Conservation (phyloP, 2,329 filamentous ascomycete genomes). For the Xylariaceae sp. region DNA sequence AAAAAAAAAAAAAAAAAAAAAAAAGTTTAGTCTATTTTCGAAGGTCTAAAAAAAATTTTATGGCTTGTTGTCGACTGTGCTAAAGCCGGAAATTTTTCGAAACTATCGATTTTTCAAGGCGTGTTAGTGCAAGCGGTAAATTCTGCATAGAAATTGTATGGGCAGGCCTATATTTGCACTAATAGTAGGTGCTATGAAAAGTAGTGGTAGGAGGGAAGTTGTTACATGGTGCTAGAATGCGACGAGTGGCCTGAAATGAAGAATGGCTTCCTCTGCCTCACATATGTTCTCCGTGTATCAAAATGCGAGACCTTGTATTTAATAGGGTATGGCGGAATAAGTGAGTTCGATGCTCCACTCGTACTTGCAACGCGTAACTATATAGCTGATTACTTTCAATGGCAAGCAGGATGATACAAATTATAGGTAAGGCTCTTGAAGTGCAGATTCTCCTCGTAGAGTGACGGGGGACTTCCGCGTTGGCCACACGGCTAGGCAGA, state of each 20-base stretch:
- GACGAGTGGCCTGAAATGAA: neutral
- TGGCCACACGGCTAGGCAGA: neutral
- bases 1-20: too few relatives aligned
- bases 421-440: neutral
- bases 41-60: too few relatives aligned
- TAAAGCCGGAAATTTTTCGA: too few relatives aligned
- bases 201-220: too few relatives aligned
- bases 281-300: neutral
- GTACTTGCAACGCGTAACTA: neutral
- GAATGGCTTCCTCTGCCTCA: neutral
- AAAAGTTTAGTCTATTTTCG: too few relatives aligned
- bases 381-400: neutral
- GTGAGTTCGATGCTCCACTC: neutral
- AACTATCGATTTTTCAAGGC: too few relatives aligned
- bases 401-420: neutral
- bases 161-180: too few relatives aligned
- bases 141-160: too few relatives aligned
- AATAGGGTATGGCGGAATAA: neutral
- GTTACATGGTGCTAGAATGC: neutral
- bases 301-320: neutral
- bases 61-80: too few relatives aligned
- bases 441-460: neutral
- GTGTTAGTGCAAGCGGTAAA: too few relatives aligned
- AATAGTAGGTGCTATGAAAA: too few relatives aligned
- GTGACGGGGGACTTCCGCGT: neutral